Base-by-base conservation (phyloP, 108 stramenopile species). In the Aurantiochytrium sp. region DNA sequence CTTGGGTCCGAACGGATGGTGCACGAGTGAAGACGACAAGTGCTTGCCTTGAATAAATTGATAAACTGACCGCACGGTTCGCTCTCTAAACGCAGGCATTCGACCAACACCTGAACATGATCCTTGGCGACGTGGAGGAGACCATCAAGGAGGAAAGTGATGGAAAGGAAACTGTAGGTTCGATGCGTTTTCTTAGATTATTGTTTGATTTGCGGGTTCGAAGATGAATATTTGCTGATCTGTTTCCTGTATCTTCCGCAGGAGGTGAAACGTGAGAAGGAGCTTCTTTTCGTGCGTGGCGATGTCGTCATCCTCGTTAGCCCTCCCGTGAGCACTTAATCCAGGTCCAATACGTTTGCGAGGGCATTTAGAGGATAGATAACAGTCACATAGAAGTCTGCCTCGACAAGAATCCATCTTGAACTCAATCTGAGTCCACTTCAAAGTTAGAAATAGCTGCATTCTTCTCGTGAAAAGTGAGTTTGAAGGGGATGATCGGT, bases 21-120 rank as follows among this genome's bases (percentile, higher is more conserved):
- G 35, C 2, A 35, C 35, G 35, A 35, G 35, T 35, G 35, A 35
- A 35, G 35, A 35, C 35, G 35, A 35, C 35, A 35, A 35, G 35
- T 2, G 35, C 35, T 35, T 35, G 35, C 35, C 35, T 35, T 1
- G 35, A 35, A 35, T 35, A 35, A 1, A 35, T 35, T 35, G 35
- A 35, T 35, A 35, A 2, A 35, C 35, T 35, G 35, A 35, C 35
- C 2, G 35, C 35, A 35, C 51, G 47, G 6, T 5, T 0, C 8
- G 43, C 44, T 44, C 44, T 12, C 5, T 44, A 21, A 5, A 21
- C 49, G 4, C 92, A 95, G 96, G 98, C 98, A 0, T 99, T 97
- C 92, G 99, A 99, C 90, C 97, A 99, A 91, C 99, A 99, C 93
- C 93, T 99, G 83, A 99, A 99, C 92, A 97, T 99, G 97, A 97